Percentiles rank a stretch among this genome's conserved stretches.
Conservation (phyloP, 345 rosid genomes). For the Melaleuca alternifolia region DNA sequence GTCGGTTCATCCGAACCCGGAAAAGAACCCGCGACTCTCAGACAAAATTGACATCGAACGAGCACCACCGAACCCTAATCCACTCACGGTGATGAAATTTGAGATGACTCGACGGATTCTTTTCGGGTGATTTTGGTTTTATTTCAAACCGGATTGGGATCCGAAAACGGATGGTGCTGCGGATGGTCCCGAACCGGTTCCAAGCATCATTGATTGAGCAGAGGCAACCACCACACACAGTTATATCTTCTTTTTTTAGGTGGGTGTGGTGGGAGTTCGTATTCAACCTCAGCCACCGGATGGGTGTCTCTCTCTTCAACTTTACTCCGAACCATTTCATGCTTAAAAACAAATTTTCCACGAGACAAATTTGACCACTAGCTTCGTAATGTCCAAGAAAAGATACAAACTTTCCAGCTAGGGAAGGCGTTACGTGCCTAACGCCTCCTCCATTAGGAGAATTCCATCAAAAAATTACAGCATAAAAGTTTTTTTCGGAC, state of each 20-base stretch:
- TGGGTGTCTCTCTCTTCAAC: background rate
- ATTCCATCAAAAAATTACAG: background rate
- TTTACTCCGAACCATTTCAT: background rate
- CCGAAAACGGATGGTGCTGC: too few species aligned
- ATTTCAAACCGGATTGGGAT: background rate
- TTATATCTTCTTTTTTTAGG: background rate
- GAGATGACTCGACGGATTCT: background rate
- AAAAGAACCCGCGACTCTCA: background rate
- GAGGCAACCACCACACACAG: background rate
- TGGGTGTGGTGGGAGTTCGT: background rate
- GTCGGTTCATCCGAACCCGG: background rate
- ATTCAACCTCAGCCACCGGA: background rate
- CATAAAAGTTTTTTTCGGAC: background rate
- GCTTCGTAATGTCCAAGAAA: background rate
- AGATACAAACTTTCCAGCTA: background rate
- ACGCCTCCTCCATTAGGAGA: background rate
- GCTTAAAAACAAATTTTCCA: background rate
- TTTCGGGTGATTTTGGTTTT: background rate
- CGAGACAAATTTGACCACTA: background rate
- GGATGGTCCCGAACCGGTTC: background rate
- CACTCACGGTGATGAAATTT: background rate
- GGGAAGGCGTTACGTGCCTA: rapidly evolving
- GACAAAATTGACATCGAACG: background rate
- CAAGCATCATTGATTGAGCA: background rate
- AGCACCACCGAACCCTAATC: background rate